These are phyloP conservation scores for Asclepias syriaca DNA, from an alignment of 257 asterid genomes.

Conservation along the genomic window DNA sequence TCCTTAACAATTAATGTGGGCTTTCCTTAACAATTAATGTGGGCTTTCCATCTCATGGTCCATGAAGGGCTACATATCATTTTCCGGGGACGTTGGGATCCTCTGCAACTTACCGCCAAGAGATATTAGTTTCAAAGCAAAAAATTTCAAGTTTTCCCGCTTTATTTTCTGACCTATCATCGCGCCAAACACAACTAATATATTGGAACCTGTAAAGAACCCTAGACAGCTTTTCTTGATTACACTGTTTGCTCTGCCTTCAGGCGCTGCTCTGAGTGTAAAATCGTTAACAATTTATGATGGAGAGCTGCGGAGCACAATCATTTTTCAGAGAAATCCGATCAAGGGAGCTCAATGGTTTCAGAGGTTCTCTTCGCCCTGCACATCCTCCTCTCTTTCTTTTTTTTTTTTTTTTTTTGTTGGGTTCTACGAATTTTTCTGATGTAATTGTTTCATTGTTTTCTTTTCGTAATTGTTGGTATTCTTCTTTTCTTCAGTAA, in stretches of 20 bases:
- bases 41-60: not conserved
- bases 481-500: conserved; percentile 30
- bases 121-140: not conserved
- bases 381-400: not conserved
- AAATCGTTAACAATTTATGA: conserved; percentile 5
- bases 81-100: not conserved
- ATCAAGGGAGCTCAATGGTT: conserved; percentile 77
- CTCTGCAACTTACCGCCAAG: conserved; percentile 6
- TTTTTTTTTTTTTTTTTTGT: not conserved
- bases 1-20: not conserved
- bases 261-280: not conserved
- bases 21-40: too few species aligned
- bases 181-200: conserved; percentile 7
- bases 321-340: conserved; percentile 72
- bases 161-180: not conserved
- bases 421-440: not conserved
- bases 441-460: not conserved
- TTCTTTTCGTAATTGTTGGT: not conserved
- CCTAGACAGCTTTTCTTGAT: not conserved
- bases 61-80: not conserved
- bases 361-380: conserved; percentile 47
- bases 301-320: conserved; percentile 39
- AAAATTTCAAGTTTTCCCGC: conserved; percentile 18
- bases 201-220: not conserved
- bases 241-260: not conserved